Base-by-base conservation (phyloP, 2,329 filamentous ascomycete species). In the Aspergillus aculeatinus region DNA sequence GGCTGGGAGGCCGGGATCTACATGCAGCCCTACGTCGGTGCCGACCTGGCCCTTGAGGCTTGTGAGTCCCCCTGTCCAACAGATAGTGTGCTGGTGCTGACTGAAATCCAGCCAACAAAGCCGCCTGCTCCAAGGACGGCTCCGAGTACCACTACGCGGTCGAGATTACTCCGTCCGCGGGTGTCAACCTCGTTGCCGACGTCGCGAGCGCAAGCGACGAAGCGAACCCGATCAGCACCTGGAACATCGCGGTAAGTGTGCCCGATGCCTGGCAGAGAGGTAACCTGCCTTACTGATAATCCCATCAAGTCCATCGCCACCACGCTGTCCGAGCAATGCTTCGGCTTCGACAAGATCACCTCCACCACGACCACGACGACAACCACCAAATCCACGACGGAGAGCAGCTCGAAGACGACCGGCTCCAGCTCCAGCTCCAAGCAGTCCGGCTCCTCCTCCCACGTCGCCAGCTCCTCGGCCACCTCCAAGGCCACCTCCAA, bases 1-100 rank as follows among this genome's bases (percentile, higher is more conserved):
- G 65, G 65, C n/a, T 67, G 59, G 47, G 56, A 63, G 50, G 63
- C 61, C 2, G 65, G 65, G 10, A 23, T 67, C 25, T 60, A 67
- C 31, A 49, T 67, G 27, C 65, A 61, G 47, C 65, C 65, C 33
- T 62, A 58, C 42, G 25, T 64, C 1, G 60, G 57, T 19, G 64
- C 58, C 21, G 60, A 52, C 9, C 47, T 65, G 44, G 35, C 51
- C 29, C 51, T 59, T 4, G 60, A 65, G 48, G 60, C 57, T 44
- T 59, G 65, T 67, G 53, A 61, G 64, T 65, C 2, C 29, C 10
- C 33, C 11, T 16, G 23, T n/a, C 27, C 19, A 3, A 3, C 14
- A 33, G n/a, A 14, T 21, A 42, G 21, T 48, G 19, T 12, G 14
- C 10, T 51, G 35, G 60, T 65, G 42, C 62, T 25, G n/a, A 47